A percentile compares a stretch with the other conserved stretches of the same genome.
These are phyloP conservation scores for Fusarium cicatricum DNA, from an alignment of 2,329 filamentous ascomycete genomes.

Conservation along the genomic window DNA sequence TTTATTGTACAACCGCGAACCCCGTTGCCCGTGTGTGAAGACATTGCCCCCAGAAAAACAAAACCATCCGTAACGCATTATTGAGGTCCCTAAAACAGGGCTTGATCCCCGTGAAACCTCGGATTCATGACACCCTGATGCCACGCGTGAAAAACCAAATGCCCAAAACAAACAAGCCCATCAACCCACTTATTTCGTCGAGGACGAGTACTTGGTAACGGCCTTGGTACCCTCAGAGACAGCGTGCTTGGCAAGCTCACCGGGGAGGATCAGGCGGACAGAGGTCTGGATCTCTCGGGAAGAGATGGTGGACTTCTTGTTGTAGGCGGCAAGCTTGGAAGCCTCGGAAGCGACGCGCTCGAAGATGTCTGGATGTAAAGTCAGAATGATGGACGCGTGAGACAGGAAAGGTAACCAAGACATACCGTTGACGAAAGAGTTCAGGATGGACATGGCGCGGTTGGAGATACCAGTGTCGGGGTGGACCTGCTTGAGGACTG, in stretches of 20 bases:
- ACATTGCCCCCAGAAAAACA: slow-evolving; percentile 73
- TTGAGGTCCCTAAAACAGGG: slow-evolving; percentile 58
- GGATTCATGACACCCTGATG: slow-evolving; percentile 66
- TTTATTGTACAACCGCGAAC: slow-evolving; percentile 79
- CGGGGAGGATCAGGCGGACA: slow-evolving; percentile 95
- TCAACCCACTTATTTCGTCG: slow-evolving; percentile 85
- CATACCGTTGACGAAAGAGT: slow-evolving; percentile 99
- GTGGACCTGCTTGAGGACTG: slow-evolving; percentile 99
- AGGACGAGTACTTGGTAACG: slow-evolving; percentile 99
- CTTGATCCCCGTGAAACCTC: slow-evolving; percentile 56
- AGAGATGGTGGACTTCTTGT: slow-evolving; percentile 99
- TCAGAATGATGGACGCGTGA: slow-evolving; percentile 4
- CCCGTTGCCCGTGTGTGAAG: slow-evolving; percentile 73
- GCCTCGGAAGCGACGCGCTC: slow-evolving; percentile 99
- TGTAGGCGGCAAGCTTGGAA: slow-evolving; percentile 98
- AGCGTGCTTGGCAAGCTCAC: slow-evolving; percentile 99
- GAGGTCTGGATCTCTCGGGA: slow-evolving; percentile 99
- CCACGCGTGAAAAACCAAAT: slow-evolving; percentile 60
- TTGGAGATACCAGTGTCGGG: slow-evolving; percentile 99
- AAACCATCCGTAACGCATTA: slow-evolving; percentile 80
- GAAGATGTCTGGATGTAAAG: slow-evolving; percentile 80
- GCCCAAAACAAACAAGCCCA: slow-evolving; percentile 68
- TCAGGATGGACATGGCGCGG: slow-evolving; percentile 99
- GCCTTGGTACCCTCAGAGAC: slow-evolving; percentile 99
- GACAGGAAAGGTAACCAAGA: slow-evolving; percentile 5